Evolutionary conservation across 164 flowering plant species (phyloP), one percentile per base, ranked within the genome.

Genomic region (Aristolochia californica): DNA sequence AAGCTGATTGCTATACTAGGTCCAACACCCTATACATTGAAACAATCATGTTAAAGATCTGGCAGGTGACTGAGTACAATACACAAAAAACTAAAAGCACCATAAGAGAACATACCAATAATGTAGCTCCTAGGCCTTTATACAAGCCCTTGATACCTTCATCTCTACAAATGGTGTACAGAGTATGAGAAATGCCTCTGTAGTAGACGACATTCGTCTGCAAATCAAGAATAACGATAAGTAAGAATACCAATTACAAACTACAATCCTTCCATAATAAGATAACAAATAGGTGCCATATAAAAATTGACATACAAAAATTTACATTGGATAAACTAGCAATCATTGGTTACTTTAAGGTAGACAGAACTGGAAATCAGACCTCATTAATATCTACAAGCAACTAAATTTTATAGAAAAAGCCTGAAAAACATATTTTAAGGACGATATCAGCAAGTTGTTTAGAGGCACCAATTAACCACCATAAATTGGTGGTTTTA

Each of bases 81-180:
- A 8, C 20, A 40, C 20, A 26, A 17, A 44, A 60, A 3, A 11
- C 0, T 20, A 18, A 24, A 43, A 9, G 9, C n/a, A n/a, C n/a
- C n/a, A n/a, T n/a, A n/a, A n/a, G 38, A 43, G 64, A 59, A 22
- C 68, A 56, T 85, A 88, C 96, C 89, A 85, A 72, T 53, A 88
- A 71, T 53, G 96, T 88, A 26, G 90, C 87, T 62, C 93, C 90
- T 55, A 88, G 83, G 58, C 91, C 96, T 77, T 88, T 88, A 72
- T 88, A 88, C 59, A 88, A 62, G 54, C 91, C 96, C 49, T 69
- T 60, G 56, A 72, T 20, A 26, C 91, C 91, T 70, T 88, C 91
- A n/a, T 85, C 91, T 72, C 75, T 72, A 77, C 78, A 72, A 54
- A 88, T 85, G 56, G 87, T 85, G 43, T 53, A 66, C 63, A 88